Evolutionary conservation across 1,284 basidiomycete genomes (phyloP).

Genomic region (Retiboletus fuscus): DNA sequence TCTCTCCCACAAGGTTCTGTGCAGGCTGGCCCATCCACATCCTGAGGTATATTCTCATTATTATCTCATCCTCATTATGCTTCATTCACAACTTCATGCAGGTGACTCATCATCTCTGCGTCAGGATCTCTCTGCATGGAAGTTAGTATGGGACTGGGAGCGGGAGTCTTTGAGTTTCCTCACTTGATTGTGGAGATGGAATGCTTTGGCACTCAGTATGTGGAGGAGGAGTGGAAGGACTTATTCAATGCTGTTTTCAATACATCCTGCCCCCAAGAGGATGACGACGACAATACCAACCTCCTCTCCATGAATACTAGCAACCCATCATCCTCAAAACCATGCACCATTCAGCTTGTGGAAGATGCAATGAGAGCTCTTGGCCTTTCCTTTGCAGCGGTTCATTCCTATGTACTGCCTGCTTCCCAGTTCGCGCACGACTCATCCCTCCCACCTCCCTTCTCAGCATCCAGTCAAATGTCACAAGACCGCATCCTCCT

Average conservation of each 20-base stretch:
- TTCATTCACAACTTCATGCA: not conserved
- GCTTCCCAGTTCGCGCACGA: not conserved
- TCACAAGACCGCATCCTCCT: not conserved
- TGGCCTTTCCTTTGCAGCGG: no score
- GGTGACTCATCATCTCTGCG: not conserved
- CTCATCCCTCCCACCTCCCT: not conserved
- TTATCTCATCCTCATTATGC: not conserved
- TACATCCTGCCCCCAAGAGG: not conserved
- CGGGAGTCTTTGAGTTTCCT: not conserved
- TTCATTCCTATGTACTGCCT: not conserved
- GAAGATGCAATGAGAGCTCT: not conserved
- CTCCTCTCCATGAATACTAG: not conserved
- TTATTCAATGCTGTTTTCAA: not conserved
- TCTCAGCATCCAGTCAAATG: not conserved
- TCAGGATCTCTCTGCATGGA: not conserved
- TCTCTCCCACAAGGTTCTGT: no score
- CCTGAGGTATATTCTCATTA: no score
- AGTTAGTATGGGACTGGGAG: not conserved
- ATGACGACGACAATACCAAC: not conserved
- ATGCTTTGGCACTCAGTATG: not conserved
- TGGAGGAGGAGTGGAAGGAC: not conserved
- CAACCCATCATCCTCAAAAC: not conserved
- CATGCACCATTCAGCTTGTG: not conserved
- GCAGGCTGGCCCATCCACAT: no score
- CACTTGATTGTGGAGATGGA: not conserved